These are phyloP conservation scores for Phycomyces nitens DNA, from an alignment of 192 early-diverging fungal genomes.

Conservation along the genomic window DNA sequence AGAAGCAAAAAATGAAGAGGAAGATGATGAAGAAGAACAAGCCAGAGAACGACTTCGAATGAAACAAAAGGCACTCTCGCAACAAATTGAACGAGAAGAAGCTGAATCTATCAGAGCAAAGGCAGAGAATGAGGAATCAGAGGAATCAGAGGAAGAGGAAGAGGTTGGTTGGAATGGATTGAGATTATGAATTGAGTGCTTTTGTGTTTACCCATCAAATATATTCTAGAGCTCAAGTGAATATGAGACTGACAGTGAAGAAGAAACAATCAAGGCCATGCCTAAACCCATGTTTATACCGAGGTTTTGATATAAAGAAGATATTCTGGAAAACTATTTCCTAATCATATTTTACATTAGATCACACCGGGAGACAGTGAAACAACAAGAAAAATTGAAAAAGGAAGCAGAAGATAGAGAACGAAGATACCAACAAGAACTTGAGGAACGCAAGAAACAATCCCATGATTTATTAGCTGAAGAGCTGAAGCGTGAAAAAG, in stretches of 20 bases:
- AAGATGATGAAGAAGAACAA: slow-evolving; percentile 52
- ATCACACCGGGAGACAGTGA: slow-evolving; percentile 54
- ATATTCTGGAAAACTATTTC: too few species aligned
- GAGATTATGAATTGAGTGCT: neutral
- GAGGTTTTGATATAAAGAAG: too few species aligned
- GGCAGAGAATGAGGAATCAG: slow-evolving; percentile 27
- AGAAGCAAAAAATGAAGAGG: slow-evolving; percentile 30
- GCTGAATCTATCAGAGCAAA: slow-evolving; percentile 17
- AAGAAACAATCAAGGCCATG: slow-evolving; percentile 52
- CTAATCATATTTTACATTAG: slow-evolving; percentile 42
- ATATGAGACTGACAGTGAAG: slow-evolving; percentile 66
- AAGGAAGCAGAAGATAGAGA: slow-evolving; percentile 61
- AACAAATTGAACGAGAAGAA: slow-evolving; percentile 35
- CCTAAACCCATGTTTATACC: slow-evolving; percentile 92
- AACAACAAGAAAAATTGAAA: slow-evolving; percentile 52
- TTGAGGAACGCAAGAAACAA: slow-evolving; percentile 67
- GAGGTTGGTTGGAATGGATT: neutral
- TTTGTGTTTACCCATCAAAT: slow-evolving; percentile 11
- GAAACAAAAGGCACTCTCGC: slow-evolving; percentile 24
- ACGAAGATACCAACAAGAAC: slow-evolving; percentile 40
- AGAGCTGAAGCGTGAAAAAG: slow-evolving; percentile 57
- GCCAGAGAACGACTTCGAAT: slow-evolving; percentile 32
- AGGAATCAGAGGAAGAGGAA: slow-evolving; percentile 32
- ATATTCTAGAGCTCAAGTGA: slow-evolving; percentile 35
- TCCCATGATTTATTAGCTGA: slow-evolving; percentile 77